Percentiles rank a stretch among this genome's conserved stretches.
These are phyloP conservation scores for Thelonectria olida DNA, from an alignment of 2,329 filamentous ascomycete genomes.

Conservation along the genomic window DNA sequence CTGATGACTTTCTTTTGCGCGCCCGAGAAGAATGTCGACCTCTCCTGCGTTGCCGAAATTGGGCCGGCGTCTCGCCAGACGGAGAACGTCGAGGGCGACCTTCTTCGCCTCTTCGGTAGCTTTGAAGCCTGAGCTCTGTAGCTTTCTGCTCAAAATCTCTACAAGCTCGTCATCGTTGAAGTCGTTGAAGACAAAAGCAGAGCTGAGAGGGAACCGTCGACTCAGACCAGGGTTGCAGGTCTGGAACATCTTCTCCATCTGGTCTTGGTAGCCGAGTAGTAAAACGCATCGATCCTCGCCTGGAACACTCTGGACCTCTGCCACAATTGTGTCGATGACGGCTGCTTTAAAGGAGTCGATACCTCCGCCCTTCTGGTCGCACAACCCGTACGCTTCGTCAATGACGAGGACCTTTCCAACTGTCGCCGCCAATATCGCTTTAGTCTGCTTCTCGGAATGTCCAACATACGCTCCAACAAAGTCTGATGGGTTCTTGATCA, in stretches of 20 bases:
- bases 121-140: conserved; percentile 63
- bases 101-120: conserved; percentile 61
- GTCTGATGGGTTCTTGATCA: conserved; percentile 77
- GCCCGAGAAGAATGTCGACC: conserved; percentile 61
- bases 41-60: conserved; percentile 82
- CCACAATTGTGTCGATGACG: conserved; percentile 79
- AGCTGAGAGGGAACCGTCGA: conserved; percentile 70
- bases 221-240: conserved; percentile 76
- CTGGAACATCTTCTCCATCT: conserved; percentile 78
- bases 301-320: conserved; percentile 74
- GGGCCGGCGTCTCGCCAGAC: conserved; percentile 67
- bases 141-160: conserved; percentile 70
- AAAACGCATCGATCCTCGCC: conserved; percentile 79
- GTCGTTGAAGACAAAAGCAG: conserved; percentile 75
- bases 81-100: conserved; percentile 67
- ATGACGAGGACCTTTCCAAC: conserved; percentile 81
- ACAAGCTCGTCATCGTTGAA: conserved; percentile 67
- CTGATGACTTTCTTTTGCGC: conserved; percentile 35
- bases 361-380: conserved; percentile 47
- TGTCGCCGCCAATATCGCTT: conserved; percentile 72
- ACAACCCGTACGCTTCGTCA: conserved; percentile 80
- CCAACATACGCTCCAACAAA: conserved; percentile 74
- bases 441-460: conserved; percentile 75
- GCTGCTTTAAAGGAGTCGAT: conserved; percentile 64
- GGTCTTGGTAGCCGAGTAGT: conserved; percentile 74